Evolutionary conservation across 1,139 yeast genomes (phyloP), one percentile per base, ranked within the genome.

Genomic region (Meyerozyma sp.): DNA sequence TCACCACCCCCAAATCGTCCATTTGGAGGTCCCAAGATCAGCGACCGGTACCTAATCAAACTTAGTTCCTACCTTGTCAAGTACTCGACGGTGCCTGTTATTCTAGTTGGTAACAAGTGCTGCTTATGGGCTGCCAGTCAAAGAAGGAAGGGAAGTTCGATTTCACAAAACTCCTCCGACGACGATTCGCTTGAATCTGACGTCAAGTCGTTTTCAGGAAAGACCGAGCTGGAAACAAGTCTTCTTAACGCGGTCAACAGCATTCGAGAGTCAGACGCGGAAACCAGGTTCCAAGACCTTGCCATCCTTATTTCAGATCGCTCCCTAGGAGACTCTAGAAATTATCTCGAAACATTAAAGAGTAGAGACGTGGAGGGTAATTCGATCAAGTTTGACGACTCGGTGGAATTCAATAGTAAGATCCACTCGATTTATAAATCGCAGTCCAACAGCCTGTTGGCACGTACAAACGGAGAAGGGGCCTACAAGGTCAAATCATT

Each of bases 401-500:
- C 56, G 10, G 40, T 54, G 38, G 54, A 54, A 47, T 40, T 57
- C 40, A 61, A 67, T 44, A 56, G 53, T 28, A 64, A 59, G 43
- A 58, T 68, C 27, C 70, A 67, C 49, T 56, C 65, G 28, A 67
- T 68, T 28, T 69, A 68, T 49, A 52, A 57, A 37, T 53, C 59
- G 40, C 67, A 62, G 46, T 53, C 57, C 21, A 42, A 34, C 26
- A 14, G 37, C 25, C 37, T 36, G 39, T 9, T 13, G 13, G 30
- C 39, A 13, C 9, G 32, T 13, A 11, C 40, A 11, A 43, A 43
- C 11, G 46, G 39, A 13, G 58, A 50, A n/a, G 50, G 55, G 10
- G 61, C 68, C 39, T 70, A 71, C 58, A 68, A 69, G 50, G 76
- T 72, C n/a, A 66, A 64, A 44, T 68, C 74, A 28, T 51, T 70